These are phyloP conservation scores for Russula abietina DNA, from an alignment of 768 basidiomycete genomes.

Conservation along the genomic window DNA sequence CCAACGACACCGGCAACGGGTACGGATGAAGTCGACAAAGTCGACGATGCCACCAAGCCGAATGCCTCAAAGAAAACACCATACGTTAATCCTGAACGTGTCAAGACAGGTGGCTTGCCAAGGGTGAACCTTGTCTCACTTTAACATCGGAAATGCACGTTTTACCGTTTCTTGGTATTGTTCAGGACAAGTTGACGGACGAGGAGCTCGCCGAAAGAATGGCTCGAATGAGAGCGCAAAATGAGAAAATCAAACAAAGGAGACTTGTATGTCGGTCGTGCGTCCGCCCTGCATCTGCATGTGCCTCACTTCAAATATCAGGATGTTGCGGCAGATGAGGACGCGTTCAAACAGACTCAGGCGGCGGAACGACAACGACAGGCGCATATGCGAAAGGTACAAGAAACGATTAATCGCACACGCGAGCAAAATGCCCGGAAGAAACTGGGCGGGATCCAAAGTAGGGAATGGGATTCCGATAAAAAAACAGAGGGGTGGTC, in stretches of 20 bases:
- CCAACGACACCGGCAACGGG: constrained; percentile 7
- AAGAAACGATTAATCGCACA: constrained; percentile 60
- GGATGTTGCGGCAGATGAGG: constrained; percentile 80
- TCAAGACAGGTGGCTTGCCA: constrained; percentile 73
- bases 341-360: constrained; percentile 67
- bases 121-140: constrained; percentile 42
- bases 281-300: background rate
- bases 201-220: constrained; percentile 65
- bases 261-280: constrained; percentile 41
- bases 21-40: constrained; percentile 24
- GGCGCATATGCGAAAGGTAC: constrained; percentile 56
- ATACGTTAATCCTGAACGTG: constrained; percentile 77
- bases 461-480: constrained; percentile 80
- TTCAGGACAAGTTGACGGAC: constrained; percentile 60
- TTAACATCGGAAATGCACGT: background rate
- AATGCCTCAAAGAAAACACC: constrained; percentile 48
- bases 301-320: constrained; percentile 27
- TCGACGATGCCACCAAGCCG: constrained; percentile 26
- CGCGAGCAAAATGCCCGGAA: constrained; percentile 74
- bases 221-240: constrained; percentile 63
- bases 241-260: constrained; percentile 71
- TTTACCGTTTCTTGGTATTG: background rate
- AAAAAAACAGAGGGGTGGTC: constrained; percentile 38
- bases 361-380: constrained; percentile 55
- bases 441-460: constrained; percentile 75